A percentile compares a stretch with the other conserved stretches of the same genome.
Conservation (phyloP, 352 stramenopile genomes). For the Pythium aquatile region DNA sequence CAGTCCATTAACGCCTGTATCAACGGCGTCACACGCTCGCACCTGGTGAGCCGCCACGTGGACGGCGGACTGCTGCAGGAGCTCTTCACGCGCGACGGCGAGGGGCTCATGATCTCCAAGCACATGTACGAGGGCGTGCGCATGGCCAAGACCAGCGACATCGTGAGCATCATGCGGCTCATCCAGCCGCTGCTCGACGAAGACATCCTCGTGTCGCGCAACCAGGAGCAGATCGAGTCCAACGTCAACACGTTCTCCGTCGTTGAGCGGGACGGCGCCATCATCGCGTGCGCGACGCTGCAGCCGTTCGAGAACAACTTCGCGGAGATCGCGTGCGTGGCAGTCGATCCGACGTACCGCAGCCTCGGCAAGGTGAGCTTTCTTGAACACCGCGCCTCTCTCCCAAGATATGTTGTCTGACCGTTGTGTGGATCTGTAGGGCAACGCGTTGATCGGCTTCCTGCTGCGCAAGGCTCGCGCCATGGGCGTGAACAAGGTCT, state of each 20-base stretch:
- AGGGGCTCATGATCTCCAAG: constrained; percentile 95
- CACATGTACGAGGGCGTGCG: constrained; percentile 97
- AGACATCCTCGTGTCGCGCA: constrained; percentile 84
- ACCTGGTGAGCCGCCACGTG: constrained; percentile 84
- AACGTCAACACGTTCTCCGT: constrained; percentile 88
- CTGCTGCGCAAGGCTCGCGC: constrained; percentile 85
- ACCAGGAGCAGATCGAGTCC: constrained; percentile 87
- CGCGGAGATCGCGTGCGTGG: constrained; percentile 90
- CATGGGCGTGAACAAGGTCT: constrained; percentile 90
- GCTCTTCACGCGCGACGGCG: constrained; percentile 97
- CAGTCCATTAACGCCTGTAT: constrained; percentile 83
- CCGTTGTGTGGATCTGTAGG: constrained; percentile 29
- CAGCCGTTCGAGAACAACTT: constrained; percentile 90
- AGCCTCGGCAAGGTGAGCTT: constrained; percentile 65
- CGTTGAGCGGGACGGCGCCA: constrained; percentile 85
- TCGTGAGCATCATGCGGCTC: constrained; percentile 86
- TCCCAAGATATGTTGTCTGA: neutral
- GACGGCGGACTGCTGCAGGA: constrained; percentile 94
- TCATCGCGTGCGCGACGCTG: constrained; percentile 87
- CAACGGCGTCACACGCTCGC: constrained; percentile 81
- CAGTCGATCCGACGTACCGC: constrained; percentile 86
- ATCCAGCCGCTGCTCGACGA: constrained; percentile 88
- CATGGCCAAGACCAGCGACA: constrained; percentile 90
- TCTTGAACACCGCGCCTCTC: neutral
- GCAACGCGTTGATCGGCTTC: constrained; percentile 90